These are phyloP conservation scores for Schizosaccharomyces osmophilus DNA, from an alignment of 805 yeast genomes.

Conservation along the genomic window DNA sequence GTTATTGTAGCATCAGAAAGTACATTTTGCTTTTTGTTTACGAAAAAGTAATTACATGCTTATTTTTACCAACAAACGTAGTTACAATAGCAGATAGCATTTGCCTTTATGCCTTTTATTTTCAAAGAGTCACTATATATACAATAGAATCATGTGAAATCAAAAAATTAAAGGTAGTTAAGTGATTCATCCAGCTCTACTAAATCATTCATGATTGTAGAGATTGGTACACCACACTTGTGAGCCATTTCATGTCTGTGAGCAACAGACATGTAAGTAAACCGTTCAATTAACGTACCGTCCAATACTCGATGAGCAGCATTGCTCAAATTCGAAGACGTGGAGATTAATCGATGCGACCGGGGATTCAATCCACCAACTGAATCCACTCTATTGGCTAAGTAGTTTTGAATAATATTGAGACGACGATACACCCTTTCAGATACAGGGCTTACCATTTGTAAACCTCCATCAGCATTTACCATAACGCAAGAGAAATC, in stretches of 20 bases:
- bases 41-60: too few relatives aligned
- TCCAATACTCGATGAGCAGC: background rate
- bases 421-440: constrained; percentile 60
- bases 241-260: constrained; percentile 6
- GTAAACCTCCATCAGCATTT: constrained; percentile 57
- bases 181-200: constrained; percentile 7
- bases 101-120: background rate
- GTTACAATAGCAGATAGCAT: too few relatives aligned
- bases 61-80: too few relatives aligned
- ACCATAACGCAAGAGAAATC: constrained; percentile 38
- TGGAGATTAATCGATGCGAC: constrained; percentile 8
- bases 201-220: constrained; percentile 6
- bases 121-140: background rate
- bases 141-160: background rate
- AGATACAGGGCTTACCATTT: constrained; percentile 43
- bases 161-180: constrained; percentile 5
- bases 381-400: constrained; percentile 52
- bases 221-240: constrained; percentile 7
- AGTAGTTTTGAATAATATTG: constrained; percentile 67
- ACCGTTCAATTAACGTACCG: background rate
- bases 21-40: too few relatives aligned
- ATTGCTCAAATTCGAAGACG: background rate
- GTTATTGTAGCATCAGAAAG: too few relatives aligned
- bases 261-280: constrained; percentile 4
- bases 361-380: constrained; percentile 59